Evolutionary conservation across 805 yeast species (phyloP), one percentile per base, ranked within the genome.

Genomic region (Zygosaccharomyces bailii): DNA sequence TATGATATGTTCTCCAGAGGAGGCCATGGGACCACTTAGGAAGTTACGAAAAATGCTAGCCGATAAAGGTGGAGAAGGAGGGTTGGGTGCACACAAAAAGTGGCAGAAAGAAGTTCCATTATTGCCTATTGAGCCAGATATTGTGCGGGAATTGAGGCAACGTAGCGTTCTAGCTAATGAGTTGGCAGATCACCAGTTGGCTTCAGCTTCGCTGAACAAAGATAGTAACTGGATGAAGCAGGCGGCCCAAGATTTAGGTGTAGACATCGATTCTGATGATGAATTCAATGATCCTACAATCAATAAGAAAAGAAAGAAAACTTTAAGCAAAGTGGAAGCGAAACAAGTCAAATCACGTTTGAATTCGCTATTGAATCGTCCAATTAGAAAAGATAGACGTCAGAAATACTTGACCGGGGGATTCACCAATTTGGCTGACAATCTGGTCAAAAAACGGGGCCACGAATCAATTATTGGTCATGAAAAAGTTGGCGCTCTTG

Each of bases 201-300:
- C 82, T 2, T 65, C 77, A 2, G 76, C 82, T 14, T 76, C 85
- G 4, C 65, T 79, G 25, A 72, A 71, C 30, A 84, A 83, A 55
- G 93, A 88, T 52, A 80, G 80, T 44, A 71, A 78, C 18, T 89
- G 98, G 97, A 71, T 89, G 48, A 76, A 79, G 47, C 80, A 87
- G 59, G 97, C 96, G 0, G 98, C 98, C 0, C 93, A 85, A 42
- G 99, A 93, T 40, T 72, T 93, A 44, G 99, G 96, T 6, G 67
- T 90, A 31, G 96, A 86, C 27, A 73, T 81, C 40, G 65, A 80
- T 42, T 70, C 76, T 35, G 90, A 83, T 45, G 67, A 84, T 34
- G 89, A 79, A 42, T 89, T 82, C 48, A 55, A 50, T 16, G 69
- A 64, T 49, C 43, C 50, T 11, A 72, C 77, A 34, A 65, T 85